Conservation (phyloP, 169 alveolate species). For the Hepatocystis sp. region DNA sequence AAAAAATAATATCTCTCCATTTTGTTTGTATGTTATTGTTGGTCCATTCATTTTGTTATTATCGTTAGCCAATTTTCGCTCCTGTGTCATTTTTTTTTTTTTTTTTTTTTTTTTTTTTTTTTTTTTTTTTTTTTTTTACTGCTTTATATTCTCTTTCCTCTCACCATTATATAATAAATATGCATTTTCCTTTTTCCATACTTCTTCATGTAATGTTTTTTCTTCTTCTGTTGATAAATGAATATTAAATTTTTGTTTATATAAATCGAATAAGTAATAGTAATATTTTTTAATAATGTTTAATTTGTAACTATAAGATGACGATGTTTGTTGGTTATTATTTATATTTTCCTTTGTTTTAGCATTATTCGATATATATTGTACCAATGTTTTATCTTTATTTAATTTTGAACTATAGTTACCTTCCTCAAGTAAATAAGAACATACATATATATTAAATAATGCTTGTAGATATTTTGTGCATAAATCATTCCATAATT, state of each 20-base stretch:
- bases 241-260: slow-evolving; percentile 26
- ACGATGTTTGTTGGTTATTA: neutral
- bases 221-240: slow-evolving; percentile 29
- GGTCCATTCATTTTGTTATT: too few relatives aligned
- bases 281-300: slow-evolving; percentile 26
- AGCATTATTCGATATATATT: neutral
- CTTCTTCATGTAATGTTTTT: slow-evolving; percentile 10
- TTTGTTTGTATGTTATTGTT: too few relatives aligned
- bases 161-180: too few relatives aligned
- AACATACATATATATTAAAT: slow-evolving; percentile 67
- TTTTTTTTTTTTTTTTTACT: too few relatives aligned
- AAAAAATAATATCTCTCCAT: too few relatives aligned
- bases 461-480: slow-evolving; percentile 20
- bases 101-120: too few relatives aligned
- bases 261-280: slow-evolving; percentile 21
- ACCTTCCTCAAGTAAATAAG: slow-evolving; percentile 22
- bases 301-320: slow-evolving; percentile 3
- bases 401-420: slow-evolving; percentile 17
- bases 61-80: too few relatives aligned
- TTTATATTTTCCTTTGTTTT: slow-evolving; percentile 26
- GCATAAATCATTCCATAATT: slow-evolving; percentile 25
- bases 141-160: too few relatives aligned
- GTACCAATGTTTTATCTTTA: too few relatives aligned
- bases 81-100: too few relatives aligned
- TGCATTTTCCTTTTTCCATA: slow-evolving; percentile 43